A percentile compares a stretch with the other conserved stretches of the same genome.
Evolutionary conservation across 2,329 filamentous ascomycete species (phyloP).

Genomic region (Alternaria infectoria): DNA sequence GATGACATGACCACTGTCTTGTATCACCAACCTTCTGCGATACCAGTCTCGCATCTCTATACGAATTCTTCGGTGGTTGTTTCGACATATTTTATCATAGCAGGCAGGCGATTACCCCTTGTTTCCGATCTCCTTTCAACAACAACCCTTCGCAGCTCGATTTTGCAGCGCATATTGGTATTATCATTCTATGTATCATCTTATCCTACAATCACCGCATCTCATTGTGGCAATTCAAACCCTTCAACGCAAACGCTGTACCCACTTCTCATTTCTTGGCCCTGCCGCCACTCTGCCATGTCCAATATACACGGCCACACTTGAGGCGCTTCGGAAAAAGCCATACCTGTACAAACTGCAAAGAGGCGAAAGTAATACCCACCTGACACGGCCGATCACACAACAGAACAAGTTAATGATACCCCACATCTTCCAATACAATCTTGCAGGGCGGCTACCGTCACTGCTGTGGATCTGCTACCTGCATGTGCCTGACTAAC

Average conservation of each 20-base stretch:
- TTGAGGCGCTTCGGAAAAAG: not conserved
- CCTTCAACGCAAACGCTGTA: not conserved
- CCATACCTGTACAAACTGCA: slow-evolving; percentile 22
- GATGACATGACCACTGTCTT: slow-evolving; percentile 9
- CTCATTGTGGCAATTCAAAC: not conserved
- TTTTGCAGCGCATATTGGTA: slow-evolving; percentile 24
- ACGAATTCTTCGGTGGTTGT: slow-evolving; percentile 27
- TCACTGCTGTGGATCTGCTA: not conserved
- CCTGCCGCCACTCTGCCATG: slow-evolving; percentile 2
- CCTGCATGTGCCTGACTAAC: slow-evolving; percentile 1
- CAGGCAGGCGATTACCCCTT: slow-evolving; percentile 7
- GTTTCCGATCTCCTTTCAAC: not conserved
- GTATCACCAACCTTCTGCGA: slow-evolving; percentile 5
- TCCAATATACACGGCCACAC: not conserved
- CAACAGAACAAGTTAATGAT: slow-evolving; percentile 28
- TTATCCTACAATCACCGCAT: slow-evolving; percentile 20
- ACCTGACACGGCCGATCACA: slow-evolving; percentile 15
- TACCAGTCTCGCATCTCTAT: slow-evolving; percentile 21
- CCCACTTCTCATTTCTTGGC: slow-evolving; percentile 4
- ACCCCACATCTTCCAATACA: slow-evolving; percentile 17
- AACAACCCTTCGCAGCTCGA: not conserved
- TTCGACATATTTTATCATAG: slow-evolving; percentile 18
- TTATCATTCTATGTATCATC: slow-evolving; percentile 46
- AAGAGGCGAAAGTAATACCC: not conserved
- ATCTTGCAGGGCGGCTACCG: not conserved